A percentile compares a stretch with the other conserved stretches of the same genome.
Conservation (phyloP, 2,329 filamentous ascomycete genomes). For the Nemania abortiva region DNA sequence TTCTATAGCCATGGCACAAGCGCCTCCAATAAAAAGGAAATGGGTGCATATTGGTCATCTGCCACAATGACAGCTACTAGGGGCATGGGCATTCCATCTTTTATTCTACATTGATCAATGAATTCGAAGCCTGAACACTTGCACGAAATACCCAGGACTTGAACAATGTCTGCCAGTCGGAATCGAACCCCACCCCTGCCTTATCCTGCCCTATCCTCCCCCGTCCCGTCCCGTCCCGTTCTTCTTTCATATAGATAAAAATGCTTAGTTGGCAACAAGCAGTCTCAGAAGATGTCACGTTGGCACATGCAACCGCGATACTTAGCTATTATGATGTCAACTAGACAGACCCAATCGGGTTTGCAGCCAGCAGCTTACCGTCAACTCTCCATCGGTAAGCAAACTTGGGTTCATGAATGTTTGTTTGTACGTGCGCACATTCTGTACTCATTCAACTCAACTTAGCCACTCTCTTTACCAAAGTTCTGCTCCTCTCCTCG, state of each 20-base stretch:
- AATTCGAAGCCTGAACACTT: neutral
- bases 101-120: neutral
- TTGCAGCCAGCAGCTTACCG: neutral
- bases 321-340: neutral
- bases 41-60: conserved; percentile 1
- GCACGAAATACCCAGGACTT: neutral
- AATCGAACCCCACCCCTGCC: neutral
- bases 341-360: neutral
- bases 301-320: neutral
- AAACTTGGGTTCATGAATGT: neutral
- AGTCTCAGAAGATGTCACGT: neutral
- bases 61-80: neutral
- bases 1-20: conserved; percentile 8
- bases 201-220: too few species aligned
- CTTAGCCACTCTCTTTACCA: neutral
- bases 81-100: neutral
- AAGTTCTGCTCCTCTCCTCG: neutral
- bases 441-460: neutral
- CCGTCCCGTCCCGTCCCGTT: too few species aligned
- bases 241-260: neutral
- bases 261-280: neutral
- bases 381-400: neutral
- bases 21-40: conserved; percentile 15
- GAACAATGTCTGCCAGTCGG: neutral
- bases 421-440: neutral